These are phyloP conservation scores for Crithidia thermophila DNA, from an alignment of 208 protist genomes.

Conservation along the genomic window DNA sequence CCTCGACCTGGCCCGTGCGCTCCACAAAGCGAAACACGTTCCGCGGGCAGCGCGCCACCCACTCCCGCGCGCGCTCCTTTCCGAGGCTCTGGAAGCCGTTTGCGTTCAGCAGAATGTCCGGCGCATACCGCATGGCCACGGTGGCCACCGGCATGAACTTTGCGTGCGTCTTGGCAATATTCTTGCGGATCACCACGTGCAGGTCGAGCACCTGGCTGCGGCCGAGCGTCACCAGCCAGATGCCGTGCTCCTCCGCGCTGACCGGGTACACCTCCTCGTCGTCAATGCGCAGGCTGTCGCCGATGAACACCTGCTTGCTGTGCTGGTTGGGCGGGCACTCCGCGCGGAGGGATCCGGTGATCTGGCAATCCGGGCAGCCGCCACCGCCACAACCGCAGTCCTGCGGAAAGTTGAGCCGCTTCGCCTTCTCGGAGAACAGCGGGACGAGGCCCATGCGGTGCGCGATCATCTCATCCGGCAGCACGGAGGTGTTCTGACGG, in stretches of 20 bases:
- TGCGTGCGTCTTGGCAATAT: slow-evolving; percentile 98
- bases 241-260: slow-evolving; percentile 78
- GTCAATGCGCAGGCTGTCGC: slow-evolving; percentile 79
- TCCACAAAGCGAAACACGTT: slow-evolving; percentile 89
- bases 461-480: slow-evolving; percentile 99
- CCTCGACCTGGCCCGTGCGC: slow-evolving; percentile 54
- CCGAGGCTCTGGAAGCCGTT: slow-evolving; percentile 76
- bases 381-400: slow-evolving; percentile 85
- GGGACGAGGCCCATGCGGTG: slow-evolving; percentile 99
- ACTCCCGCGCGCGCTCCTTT: slow-evolving; percentile 70
- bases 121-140: slow-evolving; percentile 93
- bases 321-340: slow-evolving; percentile 79
- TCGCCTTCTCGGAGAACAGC: slow-evolving; percentile 89
- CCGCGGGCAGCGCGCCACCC: slow-evolving; percentile 89
- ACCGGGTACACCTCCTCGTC: slow-evolving; percentile 81
- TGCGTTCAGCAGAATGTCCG: slow-evolving; percentile 93
- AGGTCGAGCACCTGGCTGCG: slow-evolving; percentile 86
- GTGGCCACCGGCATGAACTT: slow-evolving; percentile 97
- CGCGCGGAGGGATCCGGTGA: slow-evolving; percentile 83
- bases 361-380: slow-evolving; percentile 86
- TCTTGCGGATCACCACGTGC: slow-evolving; percentile 88
- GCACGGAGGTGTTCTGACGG: slow-evolving; percentile 94
- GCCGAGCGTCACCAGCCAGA: slow-evolving; percentile 89
- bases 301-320: slow-evolving; percentile 81
- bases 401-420: slow-evolving; percentile 74